Conservation (phyloP, 495 filamentous ascomycete species). For the Neurospora sp. region DNA sequence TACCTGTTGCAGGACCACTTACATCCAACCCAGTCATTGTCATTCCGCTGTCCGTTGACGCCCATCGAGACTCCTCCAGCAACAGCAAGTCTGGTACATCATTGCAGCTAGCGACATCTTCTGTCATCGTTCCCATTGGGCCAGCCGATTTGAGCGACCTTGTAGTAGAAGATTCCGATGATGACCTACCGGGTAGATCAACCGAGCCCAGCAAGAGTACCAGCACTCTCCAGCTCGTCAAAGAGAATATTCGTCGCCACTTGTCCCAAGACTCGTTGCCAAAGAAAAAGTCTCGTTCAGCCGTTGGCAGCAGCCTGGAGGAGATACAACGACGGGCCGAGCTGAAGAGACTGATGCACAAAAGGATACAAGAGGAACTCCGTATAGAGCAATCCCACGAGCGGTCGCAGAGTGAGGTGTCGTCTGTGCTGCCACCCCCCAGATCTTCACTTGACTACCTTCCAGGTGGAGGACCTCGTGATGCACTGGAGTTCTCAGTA, state of each 20-base stretch:
- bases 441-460: conserved; percentile 7
- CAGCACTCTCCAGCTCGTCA: conserved; percentile 28
- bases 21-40: conserved; percentile 10
- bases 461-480: conserved; percentile 28
- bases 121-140: conserved; percentile 7
- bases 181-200: conserved; percentile 12
- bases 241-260: conserved; percentile 33
- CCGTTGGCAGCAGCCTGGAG: conserved; percentile 35
- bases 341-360: conserved; percentile 38
- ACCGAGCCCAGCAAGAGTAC: conserved; percentile 19
- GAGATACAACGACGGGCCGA: conserved; percentile 41
- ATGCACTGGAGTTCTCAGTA: conserved; percentile 31
- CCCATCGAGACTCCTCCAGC: not conserved
- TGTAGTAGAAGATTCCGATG: conserved; percentile 33
- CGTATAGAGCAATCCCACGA: conserved; percentile 27
- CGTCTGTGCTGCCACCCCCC: not conserved
- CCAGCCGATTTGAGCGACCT: conserved; percentile 19
- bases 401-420: conserved; percentile 3
- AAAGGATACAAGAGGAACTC: conserved; percentile 43
- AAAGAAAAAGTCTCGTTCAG: conserved; percentile 27
- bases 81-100: conserved; percentile 6
- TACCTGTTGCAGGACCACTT: conserved; percentile 12
- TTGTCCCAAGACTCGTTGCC: conserved; percentile 33
- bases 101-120: not conserved
- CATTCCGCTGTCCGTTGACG: not conserved